These are phyloP conservation scores for Gracilaria gracilis DNA, from an alignment of 23 red algal genomes.

Conservation along the genomic window DNA sequence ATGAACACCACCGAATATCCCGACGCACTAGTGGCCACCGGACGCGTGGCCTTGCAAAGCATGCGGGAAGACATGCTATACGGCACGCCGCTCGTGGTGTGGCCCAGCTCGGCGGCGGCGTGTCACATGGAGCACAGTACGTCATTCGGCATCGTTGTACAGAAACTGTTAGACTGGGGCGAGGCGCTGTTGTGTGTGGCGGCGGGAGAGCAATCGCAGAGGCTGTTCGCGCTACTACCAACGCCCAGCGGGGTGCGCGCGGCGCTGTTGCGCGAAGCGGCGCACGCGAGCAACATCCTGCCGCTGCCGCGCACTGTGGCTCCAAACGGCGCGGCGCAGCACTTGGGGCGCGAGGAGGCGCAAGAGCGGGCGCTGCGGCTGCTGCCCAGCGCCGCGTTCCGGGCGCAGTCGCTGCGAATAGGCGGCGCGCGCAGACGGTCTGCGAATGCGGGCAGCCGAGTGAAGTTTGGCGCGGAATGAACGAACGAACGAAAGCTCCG, in stretches of 20 bases:
- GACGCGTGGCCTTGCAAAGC: neutral
- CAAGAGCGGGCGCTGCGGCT: neutral
- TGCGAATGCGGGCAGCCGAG: neutral
- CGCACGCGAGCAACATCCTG: neutral
- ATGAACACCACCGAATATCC: neutral
- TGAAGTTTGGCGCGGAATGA: neutral
- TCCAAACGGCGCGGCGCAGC: neutral
- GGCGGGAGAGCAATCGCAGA: neutral
- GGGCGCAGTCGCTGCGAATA: neutral
- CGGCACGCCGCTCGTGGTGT: slow-evolving; percentile 11
- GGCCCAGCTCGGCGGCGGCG: neutral
- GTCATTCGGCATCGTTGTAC: neutral
- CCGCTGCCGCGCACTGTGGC: neutral
- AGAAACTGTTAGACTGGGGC: neutral
- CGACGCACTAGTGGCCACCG: slow-evolving; percentile 4
- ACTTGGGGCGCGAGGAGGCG: neutral
- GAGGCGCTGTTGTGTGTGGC: slow-evolving; percentile 27
- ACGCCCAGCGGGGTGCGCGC: no score
- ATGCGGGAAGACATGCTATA: slow-evolving; percentile 21
- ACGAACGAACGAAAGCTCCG: neutral
- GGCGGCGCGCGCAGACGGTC: neutral
- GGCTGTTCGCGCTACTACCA: slow-evolving; percentile 8
- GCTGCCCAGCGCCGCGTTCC: slow-evolving; percentile 7
- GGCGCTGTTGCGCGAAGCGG: slow-evolving; percentile 7
- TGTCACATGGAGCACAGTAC: neutral